Conservation (phyloP, 2,329 filamentous ascomycete species). For the Paraconiothyrium brasiliense region DNA sequence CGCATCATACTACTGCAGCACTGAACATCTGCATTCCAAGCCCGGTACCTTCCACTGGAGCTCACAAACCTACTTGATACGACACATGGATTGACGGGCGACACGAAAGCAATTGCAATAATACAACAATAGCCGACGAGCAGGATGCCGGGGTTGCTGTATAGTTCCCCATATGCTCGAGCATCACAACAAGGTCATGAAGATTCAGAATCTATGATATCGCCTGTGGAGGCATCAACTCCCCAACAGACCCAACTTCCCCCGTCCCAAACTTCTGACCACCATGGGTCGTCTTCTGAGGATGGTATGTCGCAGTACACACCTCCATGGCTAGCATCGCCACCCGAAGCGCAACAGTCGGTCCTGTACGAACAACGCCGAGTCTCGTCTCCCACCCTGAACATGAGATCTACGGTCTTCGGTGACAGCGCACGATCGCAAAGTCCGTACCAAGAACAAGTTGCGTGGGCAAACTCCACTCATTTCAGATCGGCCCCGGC, state of each 20-base stretch:
- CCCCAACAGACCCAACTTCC: constrained; percentile 11
- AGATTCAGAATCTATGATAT: constrained; percentile 9
- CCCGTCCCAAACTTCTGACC: constrained; percentile 2
- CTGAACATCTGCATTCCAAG: not conserved
- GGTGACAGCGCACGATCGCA: constrained; percentile 6
- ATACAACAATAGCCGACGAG: not conserved
- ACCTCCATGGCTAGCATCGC: constrained; percentile 15
- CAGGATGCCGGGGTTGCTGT: constrained; percentile 3
- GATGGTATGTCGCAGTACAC: not conserved
- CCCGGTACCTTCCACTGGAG: not conserved
- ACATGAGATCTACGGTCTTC: constrained; percentile 17
- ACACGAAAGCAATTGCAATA: not conserved
- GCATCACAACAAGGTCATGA: constrained; percentile 12
- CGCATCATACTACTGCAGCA: not conserved
- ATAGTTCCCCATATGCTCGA: constrained; percentile 13
- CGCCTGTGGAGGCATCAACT: not conserved
- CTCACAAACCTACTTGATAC: not conserved
- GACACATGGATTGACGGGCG: not conserved
- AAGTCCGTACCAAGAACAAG: constrained; percentile 20
- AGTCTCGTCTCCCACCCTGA: constrained; percentile 6
- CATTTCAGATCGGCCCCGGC: constrained; percentile 7
- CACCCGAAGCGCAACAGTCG: constrained; percentile 7
- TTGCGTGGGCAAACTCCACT: constrained; percentile 23
- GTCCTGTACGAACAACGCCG: constrained; percentile 1
- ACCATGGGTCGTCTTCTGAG: constrained; percentile 7